These are phyloP conservation scores for Mycena venus DNA, from an alignment of 768 basidiomycete genomes.

Conservation along the genomic window DNA sequence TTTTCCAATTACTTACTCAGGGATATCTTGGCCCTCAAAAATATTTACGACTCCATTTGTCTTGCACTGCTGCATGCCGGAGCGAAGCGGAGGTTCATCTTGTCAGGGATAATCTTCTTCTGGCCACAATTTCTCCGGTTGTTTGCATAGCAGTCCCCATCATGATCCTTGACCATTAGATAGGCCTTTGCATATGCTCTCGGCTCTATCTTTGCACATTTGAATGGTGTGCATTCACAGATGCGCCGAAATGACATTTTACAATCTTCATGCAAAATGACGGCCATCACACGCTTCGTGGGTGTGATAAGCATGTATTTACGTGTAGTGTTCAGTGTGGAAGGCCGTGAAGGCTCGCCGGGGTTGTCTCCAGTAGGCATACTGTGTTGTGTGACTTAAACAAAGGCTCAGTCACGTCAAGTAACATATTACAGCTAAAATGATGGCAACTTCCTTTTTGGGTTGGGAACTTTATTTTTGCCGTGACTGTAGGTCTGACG, in stretches of 20 bases:
- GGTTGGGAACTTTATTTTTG: no score
- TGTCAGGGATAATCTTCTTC: background rate
- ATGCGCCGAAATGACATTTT: background rate
- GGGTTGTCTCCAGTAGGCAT: background rate
- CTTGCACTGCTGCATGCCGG: no score
- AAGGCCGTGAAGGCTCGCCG: background rate
- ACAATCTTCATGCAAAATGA: background rate
- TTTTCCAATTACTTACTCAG: no score
- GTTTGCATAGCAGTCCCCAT: background rate
- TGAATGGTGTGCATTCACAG: background rate
- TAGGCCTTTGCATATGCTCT: background rate
- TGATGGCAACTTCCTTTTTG: no score
- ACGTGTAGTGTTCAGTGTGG: background rate
- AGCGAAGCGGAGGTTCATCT: no score
- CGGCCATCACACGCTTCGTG: background rate
- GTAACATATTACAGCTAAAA: background rate
- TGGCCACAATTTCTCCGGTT: background rate
- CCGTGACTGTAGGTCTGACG: no score
- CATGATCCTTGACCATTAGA: background rate
- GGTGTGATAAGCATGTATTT: background rate
- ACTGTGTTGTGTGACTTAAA: background rate
- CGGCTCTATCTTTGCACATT: background rate
- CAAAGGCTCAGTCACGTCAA: background rate
- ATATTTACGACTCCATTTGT: no score
- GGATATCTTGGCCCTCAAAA: no score